phyloP scores from a whole-genome alignment of 495 filamentous ascomycete species.

The Sordaria brevicollis region DNA sequence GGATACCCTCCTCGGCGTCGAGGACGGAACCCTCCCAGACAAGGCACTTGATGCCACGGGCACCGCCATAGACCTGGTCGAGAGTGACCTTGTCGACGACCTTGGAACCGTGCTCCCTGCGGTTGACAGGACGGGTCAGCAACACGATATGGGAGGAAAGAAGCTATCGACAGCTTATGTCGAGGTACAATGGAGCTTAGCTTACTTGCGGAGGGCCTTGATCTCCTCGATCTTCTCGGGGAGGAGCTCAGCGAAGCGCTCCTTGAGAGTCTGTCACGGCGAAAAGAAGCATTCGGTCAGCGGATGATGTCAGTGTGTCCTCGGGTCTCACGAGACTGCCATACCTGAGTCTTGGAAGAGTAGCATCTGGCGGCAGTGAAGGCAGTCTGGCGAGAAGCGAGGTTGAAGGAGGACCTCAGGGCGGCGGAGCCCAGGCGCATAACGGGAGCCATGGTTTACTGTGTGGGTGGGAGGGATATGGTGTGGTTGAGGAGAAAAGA shows the following conservation, averaged over 20 bases:
- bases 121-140: slow-evolving; percentile 7
- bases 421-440: slow-evolving; percentile 65
- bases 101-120: slow-evolving; percentile 84
- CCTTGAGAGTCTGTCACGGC: slow-evolving; percentile 73
- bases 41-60: slow-evolving; percentile 94
- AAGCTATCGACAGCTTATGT: background rate
- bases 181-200: background rate
- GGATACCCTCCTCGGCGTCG: slow-evolving; percentile 96
- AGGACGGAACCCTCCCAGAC: slow-evolving; percentile 99
- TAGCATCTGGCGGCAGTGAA: slow-evolving; percentile 81
- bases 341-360: slow-evolving; percentile 82
- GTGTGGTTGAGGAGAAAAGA: slow-evolving; percentile 16
- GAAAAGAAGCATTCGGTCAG: slow-evolving; percentile 20
- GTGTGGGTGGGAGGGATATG: slow-evolving; percentile 7
- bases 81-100: slow-evolving; percentile 96
- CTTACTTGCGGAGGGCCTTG: slow-evolving; percentile 92
- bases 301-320: slow-evolving; percentile 15
- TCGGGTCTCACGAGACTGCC: slow-evolving; percentile 12
- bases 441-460: slow-evolving; percentile 61
- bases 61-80: slow-evolving; percentile 98
- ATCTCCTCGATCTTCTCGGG: slow-evolving; percentile 97
- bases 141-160: background rate
- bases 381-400: slow-evolving; percentile 51
- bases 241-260: slow-evolving; percentile 91
- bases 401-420: slow-evolving; percentile 60